Conservation (phyloP, 108 stramenopile genomes). For the Epithemia pelagica region DNA sequence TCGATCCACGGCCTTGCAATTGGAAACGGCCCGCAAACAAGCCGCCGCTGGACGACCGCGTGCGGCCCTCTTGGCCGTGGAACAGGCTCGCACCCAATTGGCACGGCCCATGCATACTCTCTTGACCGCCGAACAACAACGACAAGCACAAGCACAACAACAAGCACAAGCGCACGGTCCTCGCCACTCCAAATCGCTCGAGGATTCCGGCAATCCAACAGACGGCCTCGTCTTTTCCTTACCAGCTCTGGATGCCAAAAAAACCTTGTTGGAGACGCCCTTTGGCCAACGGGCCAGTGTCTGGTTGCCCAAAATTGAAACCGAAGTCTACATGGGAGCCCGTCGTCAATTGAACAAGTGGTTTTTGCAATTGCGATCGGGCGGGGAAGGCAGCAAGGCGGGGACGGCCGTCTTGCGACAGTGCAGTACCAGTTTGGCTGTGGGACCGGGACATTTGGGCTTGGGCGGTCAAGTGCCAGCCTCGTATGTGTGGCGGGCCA, state of each 20-base stretch:
- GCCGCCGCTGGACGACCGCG: constrained; percentile 72
- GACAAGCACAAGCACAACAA: background rate
- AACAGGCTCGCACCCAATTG: constrained; percentile 73
- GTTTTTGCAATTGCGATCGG: constrained; percentile 76
- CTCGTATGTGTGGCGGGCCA: constrained; percentile 76
- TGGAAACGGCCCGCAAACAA: constrained; percentile 70
- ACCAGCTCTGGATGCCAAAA: constrained; percentile 1
- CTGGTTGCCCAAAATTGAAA: constrained; percentile 85
- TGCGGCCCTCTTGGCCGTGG: constrained; percentile 77
- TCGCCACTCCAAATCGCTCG: background rate
- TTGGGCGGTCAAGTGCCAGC: constrained; percentile 78
- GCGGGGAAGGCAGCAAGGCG: constrained; percentile 86
- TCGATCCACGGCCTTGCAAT: constrained; percentile 60
- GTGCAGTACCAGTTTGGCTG: constrained; percentile 54
- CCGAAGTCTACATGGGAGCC: constrained; percentile 80
- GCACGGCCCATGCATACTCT: constrained; percentile 62
- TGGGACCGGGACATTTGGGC: constrained; percentile 68
- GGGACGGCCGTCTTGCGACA: constrained; percentile 76
- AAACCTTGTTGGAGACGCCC: constrained; percentile 76
- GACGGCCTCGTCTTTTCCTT: constrained; percentile 8
- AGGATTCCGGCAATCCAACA: background rate
- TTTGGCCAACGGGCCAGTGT: constrained; percentile 77
- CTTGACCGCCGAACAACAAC: background rate
- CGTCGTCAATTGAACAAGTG: constrained; percentile 76
- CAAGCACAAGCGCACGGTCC: background rate